Base-by-base conservation (phyloP, 2,329 filamentous ascomycete genomes). In the Ophiognomonia clavigignenti-juglandacearum region DNA sequence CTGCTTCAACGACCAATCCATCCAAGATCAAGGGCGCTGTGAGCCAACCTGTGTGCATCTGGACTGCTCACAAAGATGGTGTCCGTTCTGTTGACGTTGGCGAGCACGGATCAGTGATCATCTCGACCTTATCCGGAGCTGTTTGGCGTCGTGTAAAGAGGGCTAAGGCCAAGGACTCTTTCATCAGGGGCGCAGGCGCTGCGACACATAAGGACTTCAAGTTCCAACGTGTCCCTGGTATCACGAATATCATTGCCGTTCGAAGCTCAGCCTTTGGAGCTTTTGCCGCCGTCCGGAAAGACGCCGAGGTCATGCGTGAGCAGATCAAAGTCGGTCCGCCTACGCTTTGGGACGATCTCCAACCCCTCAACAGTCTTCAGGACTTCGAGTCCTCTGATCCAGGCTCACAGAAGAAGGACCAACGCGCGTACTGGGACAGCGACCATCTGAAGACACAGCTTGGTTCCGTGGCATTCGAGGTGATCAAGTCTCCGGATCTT, bases 41-140 rank as follows among this genome's bases (percentile, higher is more conserved):
- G 3, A 90, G 88, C 0, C 68, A 74, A 31, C 88, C 92, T 0
- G 81, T 88, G 52, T 84, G 88, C 48, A 83, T 96, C 22, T 98
- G 93, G 93, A 88, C 85, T 24, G 83, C 91, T 3, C 85, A 85
- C 56, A 96, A 95, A 61, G 85, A 88, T 49, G 90, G 90, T 4
- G 91, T 88, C 24, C 80, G 80, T 44, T 96, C 96, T 50, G 88
- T 95, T 2, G 86, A 83, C 52, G 85, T 97, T 3, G 89, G 91
- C 31, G 90, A 96, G 61, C 86, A 97, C 63, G 93, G 91, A 3
- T 95, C 91, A 0, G 88, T 98, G 54, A 95, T 98, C 46, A 82
- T 98, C 53, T 92, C 89, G 54, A 98, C 93, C 0, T 79, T 90
- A 50, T 92, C 90, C 35, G 93, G 93, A 3, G 92, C 88, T 39